Conservation (phyloP, 768 basidiomycete genomes). For the Mycena alexandri region DNA sequence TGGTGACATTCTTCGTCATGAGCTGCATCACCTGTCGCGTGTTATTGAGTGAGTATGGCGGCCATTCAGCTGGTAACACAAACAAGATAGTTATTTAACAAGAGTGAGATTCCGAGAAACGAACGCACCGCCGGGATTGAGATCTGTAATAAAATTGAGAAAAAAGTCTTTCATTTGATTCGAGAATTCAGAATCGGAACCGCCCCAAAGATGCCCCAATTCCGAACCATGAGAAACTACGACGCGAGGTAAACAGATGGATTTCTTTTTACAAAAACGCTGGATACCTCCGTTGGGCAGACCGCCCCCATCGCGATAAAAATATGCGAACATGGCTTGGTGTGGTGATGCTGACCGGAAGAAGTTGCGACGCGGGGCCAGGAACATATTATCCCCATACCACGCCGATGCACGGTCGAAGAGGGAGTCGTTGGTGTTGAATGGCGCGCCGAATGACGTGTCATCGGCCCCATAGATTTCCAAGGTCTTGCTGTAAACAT, state of each 20-base stretch:
- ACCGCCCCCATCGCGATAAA: conserved; percentile 66
- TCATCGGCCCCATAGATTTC: conserved; percentile 63
- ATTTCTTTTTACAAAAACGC: not conserved
- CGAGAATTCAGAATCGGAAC: conserved; percentile 59
- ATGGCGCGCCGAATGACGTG: conserved; percentile 60
- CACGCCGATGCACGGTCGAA: conserved; percentile 69
- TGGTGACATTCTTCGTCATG: conserved; percentile 64
- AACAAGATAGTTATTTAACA: not conserved
- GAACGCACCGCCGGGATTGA: conserved; percentile 63
- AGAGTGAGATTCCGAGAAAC: not conserved
- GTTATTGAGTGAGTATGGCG: conserved; percentile 50
- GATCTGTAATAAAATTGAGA: conserved; percentile 68
- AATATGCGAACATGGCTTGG: conserved; percentile 67
- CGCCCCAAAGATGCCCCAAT: conserved; percentile 60
- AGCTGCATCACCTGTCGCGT: conserved; percentile 61
- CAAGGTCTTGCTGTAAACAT: conserved; percentile 56
- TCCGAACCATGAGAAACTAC: conserved; percentile 66
- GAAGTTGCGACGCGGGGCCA: conserved; percentile 63
- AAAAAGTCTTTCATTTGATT: conserved; percentile 65
- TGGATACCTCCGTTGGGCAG: conserved; percentile 59
- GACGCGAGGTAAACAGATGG: not conserved
- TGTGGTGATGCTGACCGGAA: conserved; percentile 60
- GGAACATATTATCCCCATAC: conserved; percentile 72
- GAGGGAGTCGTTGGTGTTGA: conserved; percentile 70
- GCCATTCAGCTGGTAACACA: conserved; percentile 57